Evolutionary conservation across 2,329 filamentous ascomycete genomes (phyloP), one percentile per base, ranked within the genome.

Genomic region (Chalaropsis thielavioides): DNA sequence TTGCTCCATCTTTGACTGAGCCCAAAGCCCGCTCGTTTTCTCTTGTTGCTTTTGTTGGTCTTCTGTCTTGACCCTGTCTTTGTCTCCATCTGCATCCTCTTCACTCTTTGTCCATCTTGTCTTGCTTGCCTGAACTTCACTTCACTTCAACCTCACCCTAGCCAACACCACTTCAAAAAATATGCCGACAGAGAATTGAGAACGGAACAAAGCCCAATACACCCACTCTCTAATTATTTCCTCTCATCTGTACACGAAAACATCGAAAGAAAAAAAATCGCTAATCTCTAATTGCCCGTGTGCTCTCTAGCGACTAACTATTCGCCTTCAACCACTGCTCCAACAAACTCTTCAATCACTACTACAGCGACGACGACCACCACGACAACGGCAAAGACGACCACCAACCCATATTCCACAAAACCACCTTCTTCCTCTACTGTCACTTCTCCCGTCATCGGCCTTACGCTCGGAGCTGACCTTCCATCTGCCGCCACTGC

Each of bases 281-380:
- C 67, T 67, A 67, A 66, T 68, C 66, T 66, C 62, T 60, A 68
- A 65, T 63, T 67, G 46, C 68, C 66, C 64, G 63, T 66, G 62
- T 65, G 63, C 67, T 61, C 66, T 64, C 22, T 62, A 65, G 63
- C 65, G 69, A 66, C 64, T 66, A 62, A 61, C 69, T 64, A 69
- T 72, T 72, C 74, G 61, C 67, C 71, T 49, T 71, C 71, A 61
- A 70, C 70, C 68, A 71, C 70, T 67, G 73, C 75, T 44, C 41
- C 41, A 38, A 40, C 60, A 62, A 6, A 44, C 1, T 62, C 60
- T 15, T 62, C 60, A 38, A 38, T 38, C 46, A 66, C 22, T n/a
- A 31, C 44, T 38, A 19, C 35, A 11, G 11, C 64, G 27, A 35
- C 35, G 3, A 38, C 35, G 8, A 38, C 35, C 5, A 8, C 35